Conservation (phyloP, 1,284 basidiomycete species). For the Cutaneotrichosporon sp. region DNA sequence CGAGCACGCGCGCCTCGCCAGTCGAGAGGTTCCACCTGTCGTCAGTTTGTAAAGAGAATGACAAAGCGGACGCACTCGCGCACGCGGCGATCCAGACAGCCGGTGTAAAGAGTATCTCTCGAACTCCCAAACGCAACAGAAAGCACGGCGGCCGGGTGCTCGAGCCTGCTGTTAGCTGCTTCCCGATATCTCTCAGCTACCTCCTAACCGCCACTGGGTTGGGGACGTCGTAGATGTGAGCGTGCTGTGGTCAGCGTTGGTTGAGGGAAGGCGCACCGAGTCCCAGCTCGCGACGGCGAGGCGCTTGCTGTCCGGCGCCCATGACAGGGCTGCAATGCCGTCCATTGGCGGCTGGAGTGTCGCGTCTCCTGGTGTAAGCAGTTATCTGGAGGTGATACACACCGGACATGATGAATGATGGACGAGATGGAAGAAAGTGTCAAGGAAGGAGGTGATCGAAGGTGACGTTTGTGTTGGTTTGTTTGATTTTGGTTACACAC, state of each 20-base stretch:
- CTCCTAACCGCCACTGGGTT: constrained; percentile 9
- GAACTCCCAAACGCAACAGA: constrained; percentile 52
- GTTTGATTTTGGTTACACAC: constrained; percentile 5
- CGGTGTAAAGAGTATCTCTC: constrained; percentile 50
- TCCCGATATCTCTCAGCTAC: constrained; percentile 21
- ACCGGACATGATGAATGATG: constrained; percentile 3
- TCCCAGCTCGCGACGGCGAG: constrained; percentile 85
- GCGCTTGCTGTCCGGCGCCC: constrained; percentile 76
- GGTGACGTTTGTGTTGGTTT: constrained; percentile 1
- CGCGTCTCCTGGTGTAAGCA: constrained; percentile 36
- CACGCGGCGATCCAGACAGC: constrained; percentile 54
- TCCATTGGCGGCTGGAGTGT: constrained; percentile 69
- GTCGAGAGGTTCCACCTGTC: constrained; percentile 54
- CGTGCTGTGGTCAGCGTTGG: constrained; percentile 1
- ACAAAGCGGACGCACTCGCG: constrained; percentile 56
- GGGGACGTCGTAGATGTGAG: constrained; percentile 9
- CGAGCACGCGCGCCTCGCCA: constrained; percentile 52
- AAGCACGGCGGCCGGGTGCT: constrained; percentile 51
- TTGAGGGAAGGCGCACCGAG: constrained; percentile 61
- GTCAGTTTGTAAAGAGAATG: constrained; percentile 27
- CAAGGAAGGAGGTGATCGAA: constrained; percentile 2
- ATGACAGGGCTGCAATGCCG: constrained; percentile 74
- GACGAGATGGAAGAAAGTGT: background rate
- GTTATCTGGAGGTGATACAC: background rate
- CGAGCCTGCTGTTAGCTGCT: constrained; percentile 31